Conservation (phyloP, 495 filamentous ascomycete genomes). For the Lasiosphaeris hirsuta region DNA sequence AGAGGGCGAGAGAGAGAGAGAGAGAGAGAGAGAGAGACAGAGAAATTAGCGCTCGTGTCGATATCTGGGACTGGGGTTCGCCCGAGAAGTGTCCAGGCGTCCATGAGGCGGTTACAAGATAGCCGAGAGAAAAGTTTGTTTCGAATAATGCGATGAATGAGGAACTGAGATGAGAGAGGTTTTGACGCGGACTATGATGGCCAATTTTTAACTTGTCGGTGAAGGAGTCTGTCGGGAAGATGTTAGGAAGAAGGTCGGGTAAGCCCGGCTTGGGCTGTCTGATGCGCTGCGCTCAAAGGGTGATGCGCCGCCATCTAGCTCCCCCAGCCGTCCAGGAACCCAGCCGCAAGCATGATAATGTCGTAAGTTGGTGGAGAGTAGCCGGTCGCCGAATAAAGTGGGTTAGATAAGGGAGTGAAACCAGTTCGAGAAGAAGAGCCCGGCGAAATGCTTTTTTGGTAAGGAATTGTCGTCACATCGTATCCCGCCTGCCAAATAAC, state of each 20-base stretch:
- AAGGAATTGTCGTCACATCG: slow-evolving; percentile 44
- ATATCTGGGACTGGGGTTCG: slow-evolving; percentile 9
- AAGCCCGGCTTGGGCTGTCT: neutral
- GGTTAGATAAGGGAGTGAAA: slow-evolving; percentile 28
- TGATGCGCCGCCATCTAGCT: neutral
- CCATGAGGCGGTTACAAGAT: slow-evolving; percentile 8
- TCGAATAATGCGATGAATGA: slow-evolving; percentile 7
- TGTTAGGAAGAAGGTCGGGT: neutral
- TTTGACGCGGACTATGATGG: slow-evolving; percentile 8
- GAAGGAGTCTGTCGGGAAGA: neutral
- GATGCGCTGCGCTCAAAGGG: neutral
- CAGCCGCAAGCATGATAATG: neutral
- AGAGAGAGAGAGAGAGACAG: neutral
- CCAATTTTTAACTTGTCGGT: slow-evolving; percentile 4
- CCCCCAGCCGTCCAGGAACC: neutral
- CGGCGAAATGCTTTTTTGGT: slow-evolving; percentile 38
- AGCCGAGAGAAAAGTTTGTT: slow-evolving; percentile 6
- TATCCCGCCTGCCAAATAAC: slow-evolving; percentile 44
- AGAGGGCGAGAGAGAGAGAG: slow-evolving; percentile 3
- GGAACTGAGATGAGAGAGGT: slow-evolving; percentile 13
- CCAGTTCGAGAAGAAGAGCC: slow-evolving; percentile 33
- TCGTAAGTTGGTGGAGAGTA: slow-evolving; percentile 4
- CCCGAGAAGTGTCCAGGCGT: slow-evolving; percentile 8
- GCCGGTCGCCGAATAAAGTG: slow-evolving; percentile 22
- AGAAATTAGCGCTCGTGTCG: slow-evolving; percentile 13